Evolutionary conservation across 495 filamentous ascomycete genomes (phyloP), one percentile per base, ranked within the genome.

Genomic region (Astrocystis sublimbata): DNA sequence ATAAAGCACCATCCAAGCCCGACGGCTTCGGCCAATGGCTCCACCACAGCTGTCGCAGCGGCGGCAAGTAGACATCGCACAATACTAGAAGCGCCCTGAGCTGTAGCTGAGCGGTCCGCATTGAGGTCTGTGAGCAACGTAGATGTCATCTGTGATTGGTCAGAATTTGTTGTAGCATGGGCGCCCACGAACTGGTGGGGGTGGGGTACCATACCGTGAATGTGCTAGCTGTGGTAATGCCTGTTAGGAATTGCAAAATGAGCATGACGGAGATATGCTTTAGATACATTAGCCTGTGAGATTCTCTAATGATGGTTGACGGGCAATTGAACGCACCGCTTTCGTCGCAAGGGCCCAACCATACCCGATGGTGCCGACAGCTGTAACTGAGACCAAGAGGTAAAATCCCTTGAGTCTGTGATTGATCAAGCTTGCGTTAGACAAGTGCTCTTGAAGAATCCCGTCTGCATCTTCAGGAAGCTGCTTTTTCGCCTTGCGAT

Each of bases 201-300:
- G n/a, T n/a, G n/a, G n/a, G n/a, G n/a, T 4, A 35, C 5, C 52
- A 17, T 28, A 55, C 52, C 2, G 40, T 79, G 61, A 78, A 79
- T 3, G 70, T 65, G 9, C 71, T 74, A 0, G 76, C 78, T n/a
- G 78, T 70, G 49, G 55, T 65, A 40, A 73, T 70, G 8, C 73
- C 75, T 17, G 73, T 71, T 43, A 83, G 60, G 58, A 80, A 81
- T 23, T 75, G 76, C 3, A 83, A 57, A 6, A 81, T 62, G 0
- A 83, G 67, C 0, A 75, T 75, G 1, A 69, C 71, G 1, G 65
- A 67, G 0, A 80, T 63, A 26, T 71, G 69, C 3, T 70, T 58
- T 10, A 67, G n/a, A 65, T 23, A 46, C 43, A 15, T 74, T 53
- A 55, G 52, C 17, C n/a, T 4, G 4, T 41, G 15, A 24, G 19